Base-by-base conservation (phyloP, 176 grass and related monocot species). In the Phoenix roebelenii region DNA sequence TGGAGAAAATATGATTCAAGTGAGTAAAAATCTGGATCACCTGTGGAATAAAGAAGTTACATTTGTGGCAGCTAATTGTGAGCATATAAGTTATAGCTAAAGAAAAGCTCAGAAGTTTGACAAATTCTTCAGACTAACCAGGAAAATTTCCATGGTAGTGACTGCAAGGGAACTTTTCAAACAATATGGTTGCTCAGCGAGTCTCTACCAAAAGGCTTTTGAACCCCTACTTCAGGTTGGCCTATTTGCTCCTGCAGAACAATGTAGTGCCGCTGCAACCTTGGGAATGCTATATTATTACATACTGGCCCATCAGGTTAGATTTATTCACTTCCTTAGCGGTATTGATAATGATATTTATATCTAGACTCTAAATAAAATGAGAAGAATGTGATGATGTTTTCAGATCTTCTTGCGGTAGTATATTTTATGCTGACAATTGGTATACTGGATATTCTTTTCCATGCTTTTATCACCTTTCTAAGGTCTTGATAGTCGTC, bases 1-100 rank as follows among this genome's bases (percentile, higher is more conserved):
- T 95, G 90, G 90, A 83, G 73, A 75, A 95, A 89, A 75, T 95
- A 89, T 70, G 90, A 95, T 35, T 25, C 72, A 79, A 81, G 90
- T 95, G 74, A 89, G 82, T 51, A 55, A 80, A 60, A 29, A 51
- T 61, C 63, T 56, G 16, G 26, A 56, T 66, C 50, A 12, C 54
- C n/a, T 60, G 68, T 51, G 67, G 25, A 32, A 28, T 59, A 71
- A 15, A 56, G 53, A 55, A 22, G 57, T 22, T 18, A n/a, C 16
- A 52, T 71, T 39, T 39, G 32, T 39, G 7, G 9, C 32, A 39
- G 6, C 32, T 39, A 39, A 10, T 7, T 39, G 32, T 9, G 32
- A 39, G 32, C 7, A 39, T 39, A 12, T 39, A 10, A 10, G 32
- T 39, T 39, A 39, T 39, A 10, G 32, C 32, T 67, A 50, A 76